Base-by-base conservation (phyloP, 116 monocot genomes). In the Dioscorea cayenensis region DNA sequence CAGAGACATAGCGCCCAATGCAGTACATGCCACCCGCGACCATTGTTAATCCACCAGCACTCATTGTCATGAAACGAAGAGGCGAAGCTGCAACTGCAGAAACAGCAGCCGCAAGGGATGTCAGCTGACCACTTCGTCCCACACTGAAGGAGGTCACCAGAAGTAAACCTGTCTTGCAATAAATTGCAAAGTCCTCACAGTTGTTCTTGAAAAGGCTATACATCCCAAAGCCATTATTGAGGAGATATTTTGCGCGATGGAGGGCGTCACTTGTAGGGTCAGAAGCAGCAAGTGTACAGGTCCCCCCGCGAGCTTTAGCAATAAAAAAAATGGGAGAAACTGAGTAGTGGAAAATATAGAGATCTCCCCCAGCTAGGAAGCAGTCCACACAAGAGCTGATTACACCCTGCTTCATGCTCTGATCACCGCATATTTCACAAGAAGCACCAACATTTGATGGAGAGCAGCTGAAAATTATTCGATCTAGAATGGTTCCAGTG, bases 161-260 rank as follows among this genome's bases (percentile, higher is more conserved):
- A 28, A 92, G 78, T 58, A 92, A 80, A 37, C 92, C 90, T 3
- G 96, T 95, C 74, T 92, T 95, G 76, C 95, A 95, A 63, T 95
- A 95, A 23, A 95, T 85, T 19, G 95, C 95, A 49, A 95, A 95
- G 75, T 95, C 92, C 87, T 96, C 96, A 32, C 96, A 96, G 73
- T 96, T 96, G 82, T 92, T 96, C 77, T 84, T 87, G 81, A 92
- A 92, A 6, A 92, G 64, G 66, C 72, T 65, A 65, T 96, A 96
- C 5, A 65, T 72, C 17, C 96, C 96, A 32, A 96, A 96, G 23
- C 90, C 94, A 29, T 80, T 78, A 20, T 78, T 48, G 2, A 90
- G 85, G 38, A 96, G 92, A 71, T 80, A 84, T 6, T 74, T 74
- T 28, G 96, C 96, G 36, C 92, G 90, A 43, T 90, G 77, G 20